Evolutionary conservation across 2,329 filamentous ascomycete genomes (phyloP).

Genomic region (Talaromyces sp.): DNA sequence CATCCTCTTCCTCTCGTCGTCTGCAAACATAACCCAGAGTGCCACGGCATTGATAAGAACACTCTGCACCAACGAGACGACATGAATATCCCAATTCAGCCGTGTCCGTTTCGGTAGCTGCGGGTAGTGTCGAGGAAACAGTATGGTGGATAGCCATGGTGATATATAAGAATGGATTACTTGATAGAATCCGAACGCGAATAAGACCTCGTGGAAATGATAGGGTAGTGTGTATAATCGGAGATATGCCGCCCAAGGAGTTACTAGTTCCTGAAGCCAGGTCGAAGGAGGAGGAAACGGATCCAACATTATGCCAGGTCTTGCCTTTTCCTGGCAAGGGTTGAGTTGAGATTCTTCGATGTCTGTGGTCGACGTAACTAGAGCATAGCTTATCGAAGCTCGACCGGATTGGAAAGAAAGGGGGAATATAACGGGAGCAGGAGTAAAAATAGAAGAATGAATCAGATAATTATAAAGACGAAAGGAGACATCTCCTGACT

Average conservation of each 20-base stretch:
- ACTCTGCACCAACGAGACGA: constrained; percentile 58
- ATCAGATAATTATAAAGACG: background rate
- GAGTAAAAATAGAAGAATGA: background rate
- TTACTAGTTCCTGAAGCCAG: constrained; percentile 44
- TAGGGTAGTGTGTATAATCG: constrained; percentile 52
- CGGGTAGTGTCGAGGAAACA: constrained; percentile 54
- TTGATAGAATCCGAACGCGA: constrained; percentile 54
- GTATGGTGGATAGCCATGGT: constrained; percentile 48
- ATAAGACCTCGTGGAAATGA: constrained; percentile 58
- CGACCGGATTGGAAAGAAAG: background rate
- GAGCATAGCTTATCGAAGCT: background rate
- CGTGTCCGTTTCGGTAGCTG: constrained; percentile 51
- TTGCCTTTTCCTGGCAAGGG: background rate
- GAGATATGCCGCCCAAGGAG: constrained; percentile 49
- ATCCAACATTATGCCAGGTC: constrained; percentile 36
- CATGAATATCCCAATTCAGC: constrained; percentile 63
- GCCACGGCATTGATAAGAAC: constrained; percentile 52
- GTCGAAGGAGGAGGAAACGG: constrained; percentile 46
- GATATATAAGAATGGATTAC: constrained; percentile 51
- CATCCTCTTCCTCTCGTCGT: constrained; percentile 53
- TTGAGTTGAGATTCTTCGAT: background rate
- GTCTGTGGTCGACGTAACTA: background rate
- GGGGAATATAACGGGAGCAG: background rate
- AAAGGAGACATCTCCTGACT: background rate
- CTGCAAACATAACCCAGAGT: constrained; percentile 54